Conservation (phyloP, 768 basidiomycete genomes). For the Lactarius akahatsu region DNA sequence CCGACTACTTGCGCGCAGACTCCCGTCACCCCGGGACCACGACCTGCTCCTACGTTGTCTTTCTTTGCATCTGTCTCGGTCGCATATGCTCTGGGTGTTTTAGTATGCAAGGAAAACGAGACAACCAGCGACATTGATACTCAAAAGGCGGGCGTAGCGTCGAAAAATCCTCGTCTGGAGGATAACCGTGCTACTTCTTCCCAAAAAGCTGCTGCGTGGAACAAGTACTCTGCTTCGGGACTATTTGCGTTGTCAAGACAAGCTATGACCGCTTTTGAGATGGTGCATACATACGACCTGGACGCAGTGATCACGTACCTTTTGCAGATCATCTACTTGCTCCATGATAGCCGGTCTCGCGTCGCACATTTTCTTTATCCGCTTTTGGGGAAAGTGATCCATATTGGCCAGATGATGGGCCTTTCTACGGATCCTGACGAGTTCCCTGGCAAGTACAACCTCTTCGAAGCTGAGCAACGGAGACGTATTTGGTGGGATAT, state of each 20-base stretch:
- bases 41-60: conserved; percentile 26
- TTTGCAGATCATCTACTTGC: conserved; percentile 52
- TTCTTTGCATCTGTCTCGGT: conserved; percentile 29
- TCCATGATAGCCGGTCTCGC: conserved; percentile 51
- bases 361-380: conserved; percentile 44
- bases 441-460: conserved; percentile 44
- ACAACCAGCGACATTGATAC: conserved; percentile 12
- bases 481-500: conserved; percentile 77
- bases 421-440: conserved; percentile 60
- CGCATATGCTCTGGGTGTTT: conserved; percentile 28
- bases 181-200: conserved; percentile 17
- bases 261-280: conserved; percentile 45
- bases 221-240: conserved; percentile 33
- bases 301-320: conserved; percentile 62
- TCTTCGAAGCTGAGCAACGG: conserved; percentile 53
- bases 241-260: conserved; percentile 52
- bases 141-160: conserved; percentile 9
- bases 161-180: conserved; percentile 28
- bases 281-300: conserved; percentile 46
- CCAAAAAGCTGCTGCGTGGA: conserved; percentile 15
- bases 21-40: neutral
- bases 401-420: conserved; percentile 61
- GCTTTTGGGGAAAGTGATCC: conserved; percentile 66
- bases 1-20: conserved; percentile 10
- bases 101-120: conserved; percentile 29